Evolutionary conservation across 2,329 filamentous ascomycete species (phyloP).

Genomic region (Talaromyces sp.): DNA sequence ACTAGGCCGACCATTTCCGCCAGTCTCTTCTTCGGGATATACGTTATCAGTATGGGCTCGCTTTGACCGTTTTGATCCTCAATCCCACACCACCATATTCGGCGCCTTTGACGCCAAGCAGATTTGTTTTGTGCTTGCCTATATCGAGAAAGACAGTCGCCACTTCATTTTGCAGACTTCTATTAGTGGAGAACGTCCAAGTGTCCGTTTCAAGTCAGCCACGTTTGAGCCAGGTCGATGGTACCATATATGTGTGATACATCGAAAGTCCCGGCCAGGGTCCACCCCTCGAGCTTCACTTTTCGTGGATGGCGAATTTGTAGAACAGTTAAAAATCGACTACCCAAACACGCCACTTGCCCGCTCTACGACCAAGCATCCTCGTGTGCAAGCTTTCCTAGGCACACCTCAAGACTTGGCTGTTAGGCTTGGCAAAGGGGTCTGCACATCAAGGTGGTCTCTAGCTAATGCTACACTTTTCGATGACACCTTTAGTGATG

Average conservation of each 20-base stretch:
- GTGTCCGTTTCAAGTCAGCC: conserved; percentile 84
- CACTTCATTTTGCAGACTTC: conserved; percentile 97
- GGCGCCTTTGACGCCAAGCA: conserved; percentile 89
- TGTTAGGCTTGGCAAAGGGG: conserved; percentile 64
- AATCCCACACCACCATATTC: conserved; percentile 89
- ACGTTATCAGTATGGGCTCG: conserved; percentile 86
- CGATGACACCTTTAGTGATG: conserved; percentile 81
- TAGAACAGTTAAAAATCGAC: conserved; percentile 82
- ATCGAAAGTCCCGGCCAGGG: conserved; percentile 71
- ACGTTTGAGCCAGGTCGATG: conserved; percentile 71
- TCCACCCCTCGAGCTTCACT: conserved; percentile 75
- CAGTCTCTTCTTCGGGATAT: conserved; percentile 72
- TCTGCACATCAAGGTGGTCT: conserved; percentile 78
- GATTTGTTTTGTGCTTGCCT: conserved; percentile 88
- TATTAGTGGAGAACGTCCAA: conserved; percentile 76
- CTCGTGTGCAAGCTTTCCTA: conserved; percentile 81
- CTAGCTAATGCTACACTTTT: conserved; percentile 86
- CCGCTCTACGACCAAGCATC: conserved; percentile 45
- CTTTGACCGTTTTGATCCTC: conserved; percentile 78
- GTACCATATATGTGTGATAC: conserved; percentile 91
- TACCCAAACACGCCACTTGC: conserved; percentile 75
- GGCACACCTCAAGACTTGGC: conserved; percentile 89
- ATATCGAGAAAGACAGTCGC: conserved; percentile 86
- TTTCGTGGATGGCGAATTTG: conserved; percentile 89
- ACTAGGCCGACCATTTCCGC: conserved; percentile 81